phyloP scores from a whole-genome alignment of 2,329 filamentous ascomycete species.

The Orbilia ellipsospora region DNA sequence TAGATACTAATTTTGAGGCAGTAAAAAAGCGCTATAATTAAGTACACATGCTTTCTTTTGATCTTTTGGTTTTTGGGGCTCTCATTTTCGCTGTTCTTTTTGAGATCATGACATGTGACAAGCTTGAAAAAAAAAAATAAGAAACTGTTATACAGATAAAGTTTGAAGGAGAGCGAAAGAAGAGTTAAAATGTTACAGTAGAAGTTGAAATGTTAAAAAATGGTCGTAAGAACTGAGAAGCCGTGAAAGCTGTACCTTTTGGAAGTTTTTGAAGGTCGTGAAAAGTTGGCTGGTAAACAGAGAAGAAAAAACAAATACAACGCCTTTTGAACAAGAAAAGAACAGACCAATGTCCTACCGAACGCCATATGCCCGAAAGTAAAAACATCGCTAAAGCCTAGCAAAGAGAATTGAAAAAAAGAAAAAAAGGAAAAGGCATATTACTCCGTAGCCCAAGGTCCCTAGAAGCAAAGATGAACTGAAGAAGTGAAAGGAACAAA shows the following conservation, averaged over 20 bases:
- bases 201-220: conserved; percentile 20
- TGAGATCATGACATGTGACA: conserved; percentile 52
- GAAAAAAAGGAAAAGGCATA: conserved; percentile 35
- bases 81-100: conserved; percentile 33
- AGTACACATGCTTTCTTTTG: conserved; percentile 51
- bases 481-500: conserved; percentile 29
- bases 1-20: conserved; percentile 53
- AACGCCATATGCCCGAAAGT: conserved; percentile 53
- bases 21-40: conserved; percentile 48
- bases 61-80: conserved; percentile 24
- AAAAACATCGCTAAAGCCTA: conserved; percentile 52
- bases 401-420: conserved; percentile 46
- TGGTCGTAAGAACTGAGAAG: conserved; percentile 49
- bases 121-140: conserved; percentile 22
- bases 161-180: conserved; percentile 12
- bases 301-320: conserved; percentile 27
- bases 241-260: conserved; percentile 46
- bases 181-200: conserved; percentile 47
- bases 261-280: conserved; percentile 47
- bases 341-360: conserved; percentile 30
- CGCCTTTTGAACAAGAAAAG: conserved; percentile 36
- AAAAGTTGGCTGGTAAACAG: conserved; percentile 9
- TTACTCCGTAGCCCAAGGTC: conserved; percentile 49
- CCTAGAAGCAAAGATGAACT: conserved; percentile 29
- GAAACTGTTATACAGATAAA: conserved; percentile 55